These are phyloP conservation scores for Schizothecium vesticola DNA, from an alignment of 495 filamentous ascomycete species.

Conservation along the genomic window DNA sequence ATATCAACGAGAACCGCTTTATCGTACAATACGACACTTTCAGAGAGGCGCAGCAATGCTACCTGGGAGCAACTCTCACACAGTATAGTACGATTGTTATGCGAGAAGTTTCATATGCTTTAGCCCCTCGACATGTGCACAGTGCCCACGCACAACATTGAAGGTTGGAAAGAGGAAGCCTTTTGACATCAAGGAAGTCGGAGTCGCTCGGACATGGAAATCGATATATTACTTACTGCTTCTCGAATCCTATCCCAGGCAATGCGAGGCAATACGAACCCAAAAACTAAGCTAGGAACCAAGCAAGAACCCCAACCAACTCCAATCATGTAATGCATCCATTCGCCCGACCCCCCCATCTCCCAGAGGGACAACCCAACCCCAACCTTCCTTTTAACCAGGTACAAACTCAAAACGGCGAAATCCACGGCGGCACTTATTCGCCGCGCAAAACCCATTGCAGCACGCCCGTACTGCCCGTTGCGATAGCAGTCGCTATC, in stretches of 20 bases:
- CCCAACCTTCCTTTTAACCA: too few species aligned
- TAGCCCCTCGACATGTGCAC: too few species aligned
- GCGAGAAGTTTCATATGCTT: too few species aligned
- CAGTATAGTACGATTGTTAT: too few species aligned
- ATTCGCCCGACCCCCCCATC: too few species aligned
- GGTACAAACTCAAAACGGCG: slow-evolving; percentile 6
- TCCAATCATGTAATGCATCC: not conserved
- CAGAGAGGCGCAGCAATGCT: not conserved
- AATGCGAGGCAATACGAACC: not conserved
- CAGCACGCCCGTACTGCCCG: slow-evolving; percentile 27
- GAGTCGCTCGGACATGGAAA: not conserved
- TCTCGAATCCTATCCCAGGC: not conserved
- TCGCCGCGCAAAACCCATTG: slow-evolving; percentile 27
- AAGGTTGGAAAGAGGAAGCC: not conserved
- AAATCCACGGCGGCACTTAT: slow-evolving; percentile 29
- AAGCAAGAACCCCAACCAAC: not conserved
- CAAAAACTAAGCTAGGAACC: not conserved
- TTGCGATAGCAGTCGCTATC: slow-evolving; percentile 22
- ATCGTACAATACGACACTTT: too few species aligned
- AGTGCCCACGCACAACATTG: not conserved
- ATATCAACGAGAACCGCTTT: not conserved
- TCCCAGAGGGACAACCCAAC: too few species aligned
- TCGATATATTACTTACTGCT: too few species aligned
- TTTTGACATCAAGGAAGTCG: too few species aligned
- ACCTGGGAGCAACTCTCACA: not conserved